A percentile compares a stretch with the other conserved stretches of the same genome.
Conservation (phyloP, 768 basidiomycete genomes). For the Candolleomyces efflorescens region DNA sequence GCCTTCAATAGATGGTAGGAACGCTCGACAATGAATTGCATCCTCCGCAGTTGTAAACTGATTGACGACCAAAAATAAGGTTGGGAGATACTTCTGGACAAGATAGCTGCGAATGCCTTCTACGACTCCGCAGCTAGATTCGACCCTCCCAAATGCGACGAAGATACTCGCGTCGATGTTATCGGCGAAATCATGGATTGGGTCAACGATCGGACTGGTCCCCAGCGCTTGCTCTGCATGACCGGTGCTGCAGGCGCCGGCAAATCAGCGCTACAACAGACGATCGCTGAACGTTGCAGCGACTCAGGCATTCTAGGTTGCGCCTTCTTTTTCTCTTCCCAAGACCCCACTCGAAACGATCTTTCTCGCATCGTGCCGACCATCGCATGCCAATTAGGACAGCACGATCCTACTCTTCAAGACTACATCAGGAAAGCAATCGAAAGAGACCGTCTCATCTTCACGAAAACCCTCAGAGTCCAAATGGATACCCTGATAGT, state of each 20-base stretch:
- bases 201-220: background rate
- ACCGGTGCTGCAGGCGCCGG: constrained; percentile 3
- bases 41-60: no score
- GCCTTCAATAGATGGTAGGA: no score
- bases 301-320: background rate
- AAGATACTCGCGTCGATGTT: background rate
- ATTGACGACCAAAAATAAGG: no score
- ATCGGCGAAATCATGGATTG: background rate
- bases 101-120: no score
- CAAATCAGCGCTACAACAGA: background rate
- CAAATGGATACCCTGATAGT: background rate
- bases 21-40: no score
- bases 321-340: background rate
- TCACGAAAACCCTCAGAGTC: background rate
- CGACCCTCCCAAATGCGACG: background rate
- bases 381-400: constrained; percentile 4
- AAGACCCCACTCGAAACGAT: background rate
- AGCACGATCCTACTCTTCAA: background rate
- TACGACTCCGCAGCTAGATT: background rate
- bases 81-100: no score
- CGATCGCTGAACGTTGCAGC: background rate
- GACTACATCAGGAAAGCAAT: background rate
- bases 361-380: background rate
- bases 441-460: background rate
- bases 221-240: background rate